Evolutionary conservation across 148 eudicot species (phyloP).

Genomic region (Gaultheria prostrata): DNA sequence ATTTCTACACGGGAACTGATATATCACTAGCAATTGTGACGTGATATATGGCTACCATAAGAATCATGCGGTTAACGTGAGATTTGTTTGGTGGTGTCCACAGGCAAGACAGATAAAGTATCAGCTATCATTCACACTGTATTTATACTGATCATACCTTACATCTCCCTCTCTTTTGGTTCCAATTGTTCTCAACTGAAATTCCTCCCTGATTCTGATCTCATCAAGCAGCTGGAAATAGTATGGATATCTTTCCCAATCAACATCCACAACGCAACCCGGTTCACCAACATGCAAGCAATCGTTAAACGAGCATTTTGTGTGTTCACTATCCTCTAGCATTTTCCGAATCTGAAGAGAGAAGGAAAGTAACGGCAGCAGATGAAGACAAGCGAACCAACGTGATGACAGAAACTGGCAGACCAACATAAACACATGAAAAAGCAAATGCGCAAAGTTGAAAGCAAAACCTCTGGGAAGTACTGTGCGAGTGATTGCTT

Average conservation of each 20-base stretch:
- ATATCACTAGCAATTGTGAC: not conserved
- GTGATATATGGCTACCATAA: not conserved
- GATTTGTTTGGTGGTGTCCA: not conserved
- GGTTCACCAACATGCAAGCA: slow-evolving; percentile 91
- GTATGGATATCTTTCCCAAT: slow-evolving; percentile 89
- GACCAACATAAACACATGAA: slow-evolving; percentile 1
- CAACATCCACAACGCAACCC: slow-evolving; percentile 63
- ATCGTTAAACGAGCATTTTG: slow-evolving; percentile 67
- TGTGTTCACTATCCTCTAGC: slow-evolving; percentile 46
- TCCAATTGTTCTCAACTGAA: slow-evolving; percentile 85
- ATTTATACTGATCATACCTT: slow-evolving; percentile 44
- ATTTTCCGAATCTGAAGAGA: slow-evolving; percentile 56
- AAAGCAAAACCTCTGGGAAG: slow-evolving; percentile 80
- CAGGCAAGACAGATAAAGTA: not conserved
- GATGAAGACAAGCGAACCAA: not conserved
- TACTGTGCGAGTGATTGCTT: slow-evolving; percentile 67
- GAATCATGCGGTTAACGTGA: not conserved
- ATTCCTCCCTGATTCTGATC: slow-evolving; percentile 77
- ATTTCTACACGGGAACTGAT: not conserved
- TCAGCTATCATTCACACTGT: not conserved
- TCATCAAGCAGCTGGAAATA: slow-evolving; percentile 92
- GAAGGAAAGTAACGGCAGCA: slow-evolving; percentile 11
- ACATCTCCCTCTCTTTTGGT: slow-evolving; percentile 90
- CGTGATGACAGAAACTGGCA: not conserved
- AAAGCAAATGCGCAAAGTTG: slow-evolving; percentile 9